phyloP scores from a whole-genome alignment of 148 eudicot species.

The Cornus controversa region DNA sequence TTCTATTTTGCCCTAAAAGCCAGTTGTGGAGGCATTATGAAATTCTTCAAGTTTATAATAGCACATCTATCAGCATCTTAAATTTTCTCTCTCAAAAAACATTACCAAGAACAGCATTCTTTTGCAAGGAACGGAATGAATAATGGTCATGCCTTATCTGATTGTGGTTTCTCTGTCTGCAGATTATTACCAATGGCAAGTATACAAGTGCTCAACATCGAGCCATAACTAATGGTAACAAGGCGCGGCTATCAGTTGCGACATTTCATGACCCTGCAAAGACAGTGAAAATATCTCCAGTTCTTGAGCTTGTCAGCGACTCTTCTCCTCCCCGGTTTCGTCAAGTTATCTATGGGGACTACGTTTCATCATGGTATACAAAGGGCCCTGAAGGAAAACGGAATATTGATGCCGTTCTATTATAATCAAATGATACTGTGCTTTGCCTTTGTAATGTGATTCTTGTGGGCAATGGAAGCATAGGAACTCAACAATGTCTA shows the following conservation, averaged over 20 bases:
- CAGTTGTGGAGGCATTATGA: background rate
- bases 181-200: conserved; percentile 92
- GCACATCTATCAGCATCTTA: background rate
- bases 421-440: conserved; percentile 26
- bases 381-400: conserved; percentile 95
- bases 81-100: background rate
- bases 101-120: background rate
- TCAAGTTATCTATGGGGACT: conserved; percentile 80
- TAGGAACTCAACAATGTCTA: too few relatives aligned
- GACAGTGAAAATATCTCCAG: conserved; percentile 58
- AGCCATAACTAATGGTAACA: conserved; percentile 70
- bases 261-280: conserved; percentile 95
- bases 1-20: background rate
- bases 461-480: too few relatives aligned
- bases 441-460: too few relatives aligned
- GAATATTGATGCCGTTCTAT: conserved; percentile 72
- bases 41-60: background rate
- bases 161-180: conserved; percentile 13
- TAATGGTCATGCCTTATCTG: background rate
- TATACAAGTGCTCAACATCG: conserved; percentile 78
- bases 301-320: conserved; percentile 39
- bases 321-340: conserved; percentile 42
- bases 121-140: background rate
- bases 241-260: conserved; percentile 80
- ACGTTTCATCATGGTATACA: conserved; percentile 88